Evolutionary conservation across 768 basidiomycete species (phyloP).

Genomic region (Mycena maculata): DNA sequence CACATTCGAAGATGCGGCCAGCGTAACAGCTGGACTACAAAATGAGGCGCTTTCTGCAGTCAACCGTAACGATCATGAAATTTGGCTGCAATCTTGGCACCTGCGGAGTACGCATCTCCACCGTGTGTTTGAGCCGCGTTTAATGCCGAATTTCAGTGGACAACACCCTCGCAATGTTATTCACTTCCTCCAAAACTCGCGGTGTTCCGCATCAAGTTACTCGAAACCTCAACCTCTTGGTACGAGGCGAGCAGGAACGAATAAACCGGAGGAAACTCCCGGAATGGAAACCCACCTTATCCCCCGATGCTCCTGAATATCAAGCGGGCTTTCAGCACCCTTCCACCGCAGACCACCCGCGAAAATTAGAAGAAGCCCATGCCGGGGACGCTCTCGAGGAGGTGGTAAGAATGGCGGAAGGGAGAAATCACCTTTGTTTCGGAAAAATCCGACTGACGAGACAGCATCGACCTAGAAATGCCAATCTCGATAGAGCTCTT

Average conservation of each 20-base stretch:
- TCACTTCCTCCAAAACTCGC: conserved; percentile 70
- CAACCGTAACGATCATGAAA: conserved; percentile 47
- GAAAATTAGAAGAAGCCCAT: conserved; percentile 36
- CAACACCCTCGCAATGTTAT: conserved; percentile 69
- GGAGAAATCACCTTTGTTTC: conserved; percentile 59
- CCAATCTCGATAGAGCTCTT: neutral
- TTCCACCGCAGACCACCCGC: conserved; percentile 26
- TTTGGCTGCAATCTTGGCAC: conserved; percentile 67
- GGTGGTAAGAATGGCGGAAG: conserved; percentile 70
- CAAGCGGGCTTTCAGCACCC: conserved; percentile 14
- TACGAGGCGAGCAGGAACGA: conserved; percentile 48
- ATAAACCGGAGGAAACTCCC: conserved; percentile 40
- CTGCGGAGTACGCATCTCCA: conserved; percentile 58
- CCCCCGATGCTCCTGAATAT: conserved; percentile 36
- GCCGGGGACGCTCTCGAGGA: conserved; percentile 62
- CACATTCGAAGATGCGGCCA: conserved; percentile 62
- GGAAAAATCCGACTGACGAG: conserved; percentile 53
- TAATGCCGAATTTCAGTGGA: conserved; percentile 61
- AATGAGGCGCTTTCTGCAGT: conserved; percentile 33
- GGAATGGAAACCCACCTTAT: conserved; percentile 53
- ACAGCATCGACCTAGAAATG: neutral
- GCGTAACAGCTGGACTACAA: conserved; percentile 55
- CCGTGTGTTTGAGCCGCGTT: neutral
- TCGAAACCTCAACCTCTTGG: conserved; percentile 61
- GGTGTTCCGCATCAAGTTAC: conserved; percentile 72